Base-by-base conservation (phyloP, 352 stramenopile genomes). In the Globisporangium rhizosaccharum region DNA sequence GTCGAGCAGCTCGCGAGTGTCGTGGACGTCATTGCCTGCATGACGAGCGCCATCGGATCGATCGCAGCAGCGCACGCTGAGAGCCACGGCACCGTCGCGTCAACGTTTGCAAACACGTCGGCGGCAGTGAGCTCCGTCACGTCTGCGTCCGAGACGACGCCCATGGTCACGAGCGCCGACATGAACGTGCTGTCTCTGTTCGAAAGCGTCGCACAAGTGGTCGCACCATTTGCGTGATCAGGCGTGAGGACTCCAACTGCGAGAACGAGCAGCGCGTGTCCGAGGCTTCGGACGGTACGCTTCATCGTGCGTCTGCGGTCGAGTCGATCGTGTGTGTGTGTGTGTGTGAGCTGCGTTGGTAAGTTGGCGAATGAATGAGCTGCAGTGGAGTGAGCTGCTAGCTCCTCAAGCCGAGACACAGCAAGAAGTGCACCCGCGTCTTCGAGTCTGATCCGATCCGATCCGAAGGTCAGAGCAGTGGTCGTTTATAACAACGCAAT, bases 11-110 rank as follows among this genome's bases (percentile, higher is more conserved):
- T 61, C 11, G 66, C 44, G 30, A 75, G 51, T 0, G 55, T 65
- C 20, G 49, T 53, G 3, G 70, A 74, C 0, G 65, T 30, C 4
- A 45, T 41, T 0, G 65, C 23, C 2, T 63, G 66, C 0, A 61
- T 51, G 36, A 61, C 57, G 15, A 82, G 28, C 0, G 69, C 41
- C n/a, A 65, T 44, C 2, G 61, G 61, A 41, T 83, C 61, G 41
- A 86, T 56, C 4, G 67, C 50, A 0, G 76, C 76, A 0, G 67
- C 58, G 30, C 76, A 84, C 28, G 63, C 73, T 18, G 76, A 78
- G 18, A 86, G 46, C 65, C 65, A 78, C 11, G 73, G 73, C 20
- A 73, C 39, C 14, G 61, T 41, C 0, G 46, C 47, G 48, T 82
- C 57, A 25, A 79, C 52, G 18, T 66, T 50, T 18, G 42, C 46